Percentiles rank a stretch among this genome's conserved stretches.
Conservation (phyloP, 2,329 filamentous ascomycete genomes). For the Tolypocladium amazonense region DNA sequence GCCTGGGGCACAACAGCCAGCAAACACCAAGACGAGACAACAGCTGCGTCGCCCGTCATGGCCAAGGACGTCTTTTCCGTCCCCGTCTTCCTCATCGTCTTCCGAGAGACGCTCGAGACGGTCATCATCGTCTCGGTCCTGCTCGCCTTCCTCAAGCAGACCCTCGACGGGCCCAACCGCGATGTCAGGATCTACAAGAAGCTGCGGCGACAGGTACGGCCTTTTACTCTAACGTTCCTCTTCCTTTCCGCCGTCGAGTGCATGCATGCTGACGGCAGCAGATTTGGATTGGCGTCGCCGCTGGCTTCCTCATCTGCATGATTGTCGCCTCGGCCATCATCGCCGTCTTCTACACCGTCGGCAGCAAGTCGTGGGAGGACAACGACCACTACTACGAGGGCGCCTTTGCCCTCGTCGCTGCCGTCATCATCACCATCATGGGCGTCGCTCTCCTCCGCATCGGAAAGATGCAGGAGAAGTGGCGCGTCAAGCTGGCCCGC, state of each 20-base stretch:
- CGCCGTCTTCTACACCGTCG: slow-evolving; percentile 59
- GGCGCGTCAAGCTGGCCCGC: slow-evolving; percentile 70
- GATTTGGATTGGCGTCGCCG: slow-evolving; percentile 52
- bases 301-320: slow-evolving; percentile 55
- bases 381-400: slow-evolving; percentile 76
- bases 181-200: slow-evolving; percentile 56
- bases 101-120: slow-evolving; percentile 75
- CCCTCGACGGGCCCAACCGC: slow-evolving; percentile 51
- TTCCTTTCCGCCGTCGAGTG: background rate
- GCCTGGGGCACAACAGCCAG: no score
- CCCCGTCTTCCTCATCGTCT: slow-evolving; percentile 82
- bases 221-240: no score
- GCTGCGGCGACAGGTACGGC: slow-evolving; percentile 50
- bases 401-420: slow-evolving; percentile 63
- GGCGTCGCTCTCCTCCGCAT: slow-evolving; percentile 72
- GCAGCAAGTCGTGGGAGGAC: slow-evolving; percentile 53
- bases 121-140: slow-evolving; percentile 82
- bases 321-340: slow-evolving; percentile 58
- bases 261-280: slow-evolving; percentile 10
- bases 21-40: no score
- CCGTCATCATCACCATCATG: slow-evolving; percentile 72
- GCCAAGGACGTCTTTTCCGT: slow-evolving; percentile 65
- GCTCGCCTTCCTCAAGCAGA: slow-evolving; percentile 76
- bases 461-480: slow-evolving; percentile 76
- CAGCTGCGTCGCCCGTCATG: slow-evolving; percentile 25